Evolutionary conservation across 2,329 filamentous ascomycete genomes (phyloP).

Genomic region (Phyllosticta citriasiana): DNA sequence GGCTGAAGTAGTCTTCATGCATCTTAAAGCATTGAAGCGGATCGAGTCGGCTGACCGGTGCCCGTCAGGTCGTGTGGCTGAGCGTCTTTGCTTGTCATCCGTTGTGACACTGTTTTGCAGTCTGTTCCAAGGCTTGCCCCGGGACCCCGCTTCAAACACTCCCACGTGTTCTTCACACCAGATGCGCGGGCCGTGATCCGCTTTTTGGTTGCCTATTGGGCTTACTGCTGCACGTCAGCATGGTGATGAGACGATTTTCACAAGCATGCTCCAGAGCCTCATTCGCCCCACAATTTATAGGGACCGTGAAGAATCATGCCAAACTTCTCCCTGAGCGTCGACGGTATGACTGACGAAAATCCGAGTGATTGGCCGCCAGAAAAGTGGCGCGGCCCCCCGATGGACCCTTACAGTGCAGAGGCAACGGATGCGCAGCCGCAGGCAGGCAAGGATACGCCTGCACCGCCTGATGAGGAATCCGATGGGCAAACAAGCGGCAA

Average conservation of each 20-base stretch:
- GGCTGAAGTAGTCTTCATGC: neutral
- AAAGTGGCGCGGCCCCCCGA: neutral
- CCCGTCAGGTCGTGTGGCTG: neutral
- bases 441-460: neutral
- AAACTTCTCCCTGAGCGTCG: neutral
- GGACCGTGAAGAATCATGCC: neutral
- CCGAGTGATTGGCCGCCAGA: neutral
- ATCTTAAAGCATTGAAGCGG: neutral
- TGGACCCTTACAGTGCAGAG: neutral
- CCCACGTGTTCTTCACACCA: neutral
- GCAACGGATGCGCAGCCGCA: neutral
- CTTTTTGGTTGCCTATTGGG: neutral
- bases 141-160: neutral
- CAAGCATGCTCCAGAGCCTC: neutral
- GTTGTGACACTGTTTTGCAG: neutral
- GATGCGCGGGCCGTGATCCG: neutral
- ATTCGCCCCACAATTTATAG: neutral
- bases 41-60: neutral
- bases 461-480: neutral
- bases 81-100: neutral
- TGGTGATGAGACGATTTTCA: neutral
- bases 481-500: neutral
- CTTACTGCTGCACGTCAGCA: neutral
- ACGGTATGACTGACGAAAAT: neutral
- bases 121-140: neutral